Evolutionary conservation across 768 basidiomycete genomes (phyloP).

Genomic region (Psilocybe cubensis): DNA sequence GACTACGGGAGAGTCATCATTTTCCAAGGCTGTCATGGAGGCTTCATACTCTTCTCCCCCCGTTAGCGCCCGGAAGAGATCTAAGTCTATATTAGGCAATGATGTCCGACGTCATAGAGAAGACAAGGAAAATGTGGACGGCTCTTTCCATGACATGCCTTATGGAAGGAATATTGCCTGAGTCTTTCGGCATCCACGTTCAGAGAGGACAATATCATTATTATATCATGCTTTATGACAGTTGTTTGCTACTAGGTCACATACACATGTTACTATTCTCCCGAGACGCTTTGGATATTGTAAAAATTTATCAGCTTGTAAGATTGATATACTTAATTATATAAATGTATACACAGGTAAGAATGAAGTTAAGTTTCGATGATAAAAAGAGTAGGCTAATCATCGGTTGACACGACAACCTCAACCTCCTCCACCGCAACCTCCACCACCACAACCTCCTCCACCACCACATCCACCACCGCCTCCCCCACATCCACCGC

Average conservation of each 20-base stretch:
- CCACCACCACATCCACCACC: conserved; percentile 17
- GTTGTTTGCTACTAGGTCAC: neutral
- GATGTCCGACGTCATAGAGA: neutral
- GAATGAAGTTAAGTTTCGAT: no score
- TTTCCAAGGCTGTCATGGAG: neutral
- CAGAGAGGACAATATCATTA: neutral
- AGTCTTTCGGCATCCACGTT: neutral
- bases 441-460: conserved; percentile 11
- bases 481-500: conserved; percentile 6
- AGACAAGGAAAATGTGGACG: neutral
- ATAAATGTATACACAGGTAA: no score
- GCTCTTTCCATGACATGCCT: neutral
- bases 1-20: neutral
- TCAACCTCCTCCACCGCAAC: conserved; percentile 11
- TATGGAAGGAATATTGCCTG: neutral
- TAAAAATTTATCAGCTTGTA: no score
- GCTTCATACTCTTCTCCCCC: neutral
- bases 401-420: neutral
- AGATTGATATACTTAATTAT: no score
- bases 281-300: neutral
- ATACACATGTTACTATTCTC: neutral
- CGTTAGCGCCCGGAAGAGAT: neutral
- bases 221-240: neutral
- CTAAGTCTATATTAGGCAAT: neutral
- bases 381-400: no score